phyloP scores from a whole-genome alignment of 768 basidiomycete genomes.

The Daedaleopsis sinensis region DNA sequence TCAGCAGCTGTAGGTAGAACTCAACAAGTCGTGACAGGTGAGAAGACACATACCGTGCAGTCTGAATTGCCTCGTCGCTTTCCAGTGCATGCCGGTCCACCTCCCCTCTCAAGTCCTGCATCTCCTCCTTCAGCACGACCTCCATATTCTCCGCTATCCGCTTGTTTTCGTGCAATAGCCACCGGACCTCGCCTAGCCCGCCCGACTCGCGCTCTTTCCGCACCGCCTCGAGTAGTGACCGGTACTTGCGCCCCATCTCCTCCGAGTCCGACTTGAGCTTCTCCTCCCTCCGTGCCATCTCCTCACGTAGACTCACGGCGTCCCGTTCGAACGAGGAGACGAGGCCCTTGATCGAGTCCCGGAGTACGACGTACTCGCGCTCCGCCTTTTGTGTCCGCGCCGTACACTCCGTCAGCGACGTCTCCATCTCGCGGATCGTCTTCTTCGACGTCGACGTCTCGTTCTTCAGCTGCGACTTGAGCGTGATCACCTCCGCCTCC shows the following conservation, averaged over 20 bases:
- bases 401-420: conserved; percentile 70
- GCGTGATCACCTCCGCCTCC: conserved; percentile 68
- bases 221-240: conserved; percentile 62
- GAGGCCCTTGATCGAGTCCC: conserved; percentile 76
- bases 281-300: conserved; percentile 77
- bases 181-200: conserved; percentile 52
- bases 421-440: conserved; percentile 79
- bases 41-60: conserved; percentile 56
- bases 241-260: conserved; percentile 69
- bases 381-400: conserved; percentile 80
- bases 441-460: conserved; percentile 77
- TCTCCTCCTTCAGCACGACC: conserved; percentile 59
- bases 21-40: no score
- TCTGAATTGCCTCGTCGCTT: conserved; percentile 58
- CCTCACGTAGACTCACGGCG: conserved; percentile 67
- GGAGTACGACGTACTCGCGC: conserved; percentile 78
- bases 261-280: conserved; percentile 69
- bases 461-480: conserved; percentile 74
- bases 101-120: conserved; percentile 52
- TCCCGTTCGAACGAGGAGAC: conserved; percentile 76
- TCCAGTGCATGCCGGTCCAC: conserved; percentile 57
- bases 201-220: conserved; percentile 51
- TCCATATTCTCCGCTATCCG: conserved; percentile 60
- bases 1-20: neutral
- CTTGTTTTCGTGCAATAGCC: conserved; percentile 52